Evolutionary conservation across 176 grass and related monocot genomes (phyloP).

Genomic region (Avena insularis): DNA sequence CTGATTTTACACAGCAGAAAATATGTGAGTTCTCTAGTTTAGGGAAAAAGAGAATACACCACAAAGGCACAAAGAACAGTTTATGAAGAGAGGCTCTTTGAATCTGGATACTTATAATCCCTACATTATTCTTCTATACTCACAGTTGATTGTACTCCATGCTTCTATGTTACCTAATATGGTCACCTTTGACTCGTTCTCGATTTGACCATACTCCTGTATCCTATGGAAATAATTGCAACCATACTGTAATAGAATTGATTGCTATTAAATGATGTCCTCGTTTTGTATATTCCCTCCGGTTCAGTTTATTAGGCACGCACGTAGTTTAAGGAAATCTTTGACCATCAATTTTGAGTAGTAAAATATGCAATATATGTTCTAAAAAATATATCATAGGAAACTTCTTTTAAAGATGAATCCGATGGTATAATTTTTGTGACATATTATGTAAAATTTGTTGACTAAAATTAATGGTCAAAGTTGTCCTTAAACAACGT

Average conservation of each 20-base stretch:
- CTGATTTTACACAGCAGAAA: neutral
- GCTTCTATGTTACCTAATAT: conserved; percentile 6
- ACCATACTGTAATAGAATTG: neutral
- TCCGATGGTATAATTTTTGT: too few species aligned
- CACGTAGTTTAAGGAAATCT: too few species aligned
- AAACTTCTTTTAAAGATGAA: too few species aligned
- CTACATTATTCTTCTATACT: neutral
- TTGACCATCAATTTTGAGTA: too few species aligned
- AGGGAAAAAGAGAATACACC: neutral
- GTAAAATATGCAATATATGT: too few species aligned
- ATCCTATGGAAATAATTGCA: neutral
- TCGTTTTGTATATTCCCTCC: neutral
- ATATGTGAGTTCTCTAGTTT: neutral
- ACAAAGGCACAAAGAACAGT: neutral
- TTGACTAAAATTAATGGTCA: too few species aligned
- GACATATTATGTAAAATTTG: too few species aligned
- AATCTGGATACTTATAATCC: neutral
- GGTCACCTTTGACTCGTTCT: neutral
- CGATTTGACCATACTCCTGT: neutral
- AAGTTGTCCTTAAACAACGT: too few species aligned
- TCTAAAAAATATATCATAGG: too few species aligned
- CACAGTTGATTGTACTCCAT: conserved; percentile 2
- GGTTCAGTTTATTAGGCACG: too few species aligned
- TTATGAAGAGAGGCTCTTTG: neutral
- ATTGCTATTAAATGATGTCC: neutral